Percentiles rank a stretch among this genome's conserved stretches.
Evolutionary conservation across 2,329 filamentous ascomycete genomes (phyloP).

Genomic region (Leptoxyphium fumago): DNA sequence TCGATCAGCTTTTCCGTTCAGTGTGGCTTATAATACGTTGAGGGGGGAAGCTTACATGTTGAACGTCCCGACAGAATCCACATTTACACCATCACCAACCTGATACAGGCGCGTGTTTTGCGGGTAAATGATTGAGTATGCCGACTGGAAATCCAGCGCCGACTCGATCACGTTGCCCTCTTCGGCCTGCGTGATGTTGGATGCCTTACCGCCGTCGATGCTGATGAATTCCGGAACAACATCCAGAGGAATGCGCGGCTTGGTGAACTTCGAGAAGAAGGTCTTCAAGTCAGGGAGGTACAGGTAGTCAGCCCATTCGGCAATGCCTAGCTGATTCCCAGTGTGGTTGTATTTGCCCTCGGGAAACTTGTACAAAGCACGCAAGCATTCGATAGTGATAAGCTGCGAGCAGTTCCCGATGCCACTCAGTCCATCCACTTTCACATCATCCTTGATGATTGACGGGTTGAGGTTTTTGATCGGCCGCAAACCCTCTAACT

Average conservation of each 20-base stretch:
- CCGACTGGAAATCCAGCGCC: constrained; percentile 10
- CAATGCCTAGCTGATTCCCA: constrained; percentile 11
- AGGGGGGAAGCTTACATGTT: constrained; percentile 2
- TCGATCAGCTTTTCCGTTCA: too few relatives aligned
- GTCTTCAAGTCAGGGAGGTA: constrained; percentile 10
- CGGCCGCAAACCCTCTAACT: constrained; percentile 8
- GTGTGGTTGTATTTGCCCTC: constrained; percentile 7
- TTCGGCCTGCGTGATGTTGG: constrained; percentile 7
- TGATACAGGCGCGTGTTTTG: constrained; percentile 10
- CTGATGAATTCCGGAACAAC: constrained; percentile 9
- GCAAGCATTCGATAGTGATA: constrained; percentile 11
- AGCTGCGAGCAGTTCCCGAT: constrained; percentile 4
- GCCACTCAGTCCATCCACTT: constrained; percentile 5
- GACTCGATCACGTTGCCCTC: constrained; percentile 6
- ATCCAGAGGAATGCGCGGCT: constrained; percentile 9
- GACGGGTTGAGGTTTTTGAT: constrained; percentile 4
- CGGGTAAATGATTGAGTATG: constrained; percentile 12
- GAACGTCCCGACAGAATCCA: constrained; percentile 5
- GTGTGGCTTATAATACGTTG: too few relatives aligned
- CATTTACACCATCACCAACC: constrained; percentile 8
- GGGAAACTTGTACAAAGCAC: constrained; percentile 10
- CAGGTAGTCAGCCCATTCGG: constrained; percentile 9
- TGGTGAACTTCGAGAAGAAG: constrained; percentile 12
- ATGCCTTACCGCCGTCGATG: constrained; percentile 12
- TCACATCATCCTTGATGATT: background rate